Conservation (phyloP, 495 filamentous ascomycete species). For the Lentithecium fluviatile region DNA sequence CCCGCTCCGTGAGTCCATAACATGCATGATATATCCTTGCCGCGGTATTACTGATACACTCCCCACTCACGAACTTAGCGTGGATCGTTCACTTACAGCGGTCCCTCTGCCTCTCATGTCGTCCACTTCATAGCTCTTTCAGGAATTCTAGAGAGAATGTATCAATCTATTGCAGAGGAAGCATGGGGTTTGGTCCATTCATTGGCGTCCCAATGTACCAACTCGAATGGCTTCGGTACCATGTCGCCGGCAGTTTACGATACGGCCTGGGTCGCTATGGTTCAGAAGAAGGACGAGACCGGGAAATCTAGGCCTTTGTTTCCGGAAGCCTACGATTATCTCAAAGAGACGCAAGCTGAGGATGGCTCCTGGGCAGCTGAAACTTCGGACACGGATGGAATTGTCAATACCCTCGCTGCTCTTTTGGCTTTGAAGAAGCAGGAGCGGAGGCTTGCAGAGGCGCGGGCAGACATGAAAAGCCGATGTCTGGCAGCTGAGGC, state of each 20-base stretch:
- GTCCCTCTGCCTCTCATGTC: neutral
- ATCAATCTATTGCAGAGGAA: conserved; percentile 26
- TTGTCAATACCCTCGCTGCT: conserved; percentile 30
- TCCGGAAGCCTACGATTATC: conserved; percentile 26
- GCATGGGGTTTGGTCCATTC: conserved; percentile 25
- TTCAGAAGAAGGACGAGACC: conserved; percentile 17
- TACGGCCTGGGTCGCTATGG: conserved; percentile 33
- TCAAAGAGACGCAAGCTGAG: conserved; percentile 20
- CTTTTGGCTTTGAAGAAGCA: conserved; percentile 27
- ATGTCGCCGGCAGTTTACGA: conserved; percentile 31
- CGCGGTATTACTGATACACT: too few relatives aligned
- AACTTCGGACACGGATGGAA: conserved; percentile 29
- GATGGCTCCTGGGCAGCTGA: conserved; percentile 30
- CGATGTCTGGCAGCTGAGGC: conserved; percentile 20
- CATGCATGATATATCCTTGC: too few relatives aligned
- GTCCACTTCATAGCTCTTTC: neutral
- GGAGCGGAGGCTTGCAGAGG: neutral
- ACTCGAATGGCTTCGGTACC: conserved; percentile 9
- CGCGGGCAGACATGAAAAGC: conserved; percentile 4
- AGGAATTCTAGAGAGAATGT: conserved; percentile 9
- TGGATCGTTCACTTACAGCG: neutral
- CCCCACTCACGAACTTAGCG: too few relatives aligned
- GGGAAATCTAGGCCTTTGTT: conserved; percentile 11
- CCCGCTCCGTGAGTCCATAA: too few relatives aligned
- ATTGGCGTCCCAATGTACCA: conserved; percentile 17